Conservation (phyloP, 2,329 filamentous ascomycete species). For the Parastagonospora nodorum region DNA sequence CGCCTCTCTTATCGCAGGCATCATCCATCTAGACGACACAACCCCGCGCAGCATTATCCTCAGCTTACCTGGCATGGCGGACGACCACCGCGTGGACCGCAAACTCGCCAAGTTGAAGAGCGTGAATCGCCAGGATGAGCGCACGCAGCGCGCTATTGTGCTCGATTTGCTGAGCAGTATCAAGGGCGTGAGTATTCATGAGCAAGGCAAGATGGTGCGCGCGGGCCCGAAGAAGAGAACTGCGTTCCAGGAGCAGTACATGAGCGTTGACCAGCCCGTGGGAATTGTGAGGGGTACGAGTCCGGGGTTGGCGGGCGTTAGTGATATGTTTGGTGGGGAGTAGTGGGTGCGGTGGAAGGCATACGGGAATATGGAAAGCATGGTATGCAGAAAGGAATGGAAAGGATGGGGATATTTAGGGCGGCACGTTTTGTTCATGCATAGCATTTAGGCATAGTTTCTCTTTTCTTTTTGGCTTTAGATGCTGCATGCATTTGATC, state of each 20-base stretch:
- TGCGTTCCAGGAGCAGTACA: conserved; percentile 47
- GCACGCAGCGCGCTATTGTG: conserved; percentile 79
- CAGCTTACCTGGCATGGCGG: conserved; percentile 76
- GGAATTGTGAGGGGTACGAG: conserved; percentile 47
- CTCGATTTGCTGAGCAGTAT: conserved; percentile 84
- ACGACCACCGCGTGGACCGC: conserved; percentile 64
- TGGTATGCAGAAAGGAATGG: background rate
- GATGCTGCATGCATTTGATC: too few species aligned
- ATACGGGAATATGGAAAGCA: background rate
- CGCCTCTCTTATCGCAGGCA: conserved; percentile 82
- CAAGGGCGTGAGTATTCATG: conserved; percentile 88
- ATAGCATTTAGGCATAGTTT: background rate
- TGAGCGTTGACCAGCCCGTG: conserved; percentile 47
- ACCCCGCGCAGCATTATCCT: conserved; percentile 79
- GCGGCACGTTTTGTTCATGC: too few species aligned
- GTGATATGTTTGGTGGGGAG: conserved; percentile 48
- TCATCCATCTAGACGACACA: conserved; percentile 75
- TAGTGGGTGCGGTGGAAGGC: background rate
- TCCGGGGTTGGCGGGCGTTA: conserved; percentile 50
- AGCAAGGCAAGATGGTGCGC: conserved; percentile 79
- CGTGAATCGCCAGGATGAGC: conserved; percentile 60
- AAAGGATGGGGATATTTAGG: background rate
- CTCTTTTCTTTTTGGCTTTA: too few species aligned
- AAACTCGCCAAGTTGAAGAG: conserved; percentile 50
- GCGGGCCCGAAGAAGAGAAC: conserved; percentile 37